Conservation (phyloP, 2,329 filamentous ascomycete species). For the Colletotrichum karsti region DNA sequence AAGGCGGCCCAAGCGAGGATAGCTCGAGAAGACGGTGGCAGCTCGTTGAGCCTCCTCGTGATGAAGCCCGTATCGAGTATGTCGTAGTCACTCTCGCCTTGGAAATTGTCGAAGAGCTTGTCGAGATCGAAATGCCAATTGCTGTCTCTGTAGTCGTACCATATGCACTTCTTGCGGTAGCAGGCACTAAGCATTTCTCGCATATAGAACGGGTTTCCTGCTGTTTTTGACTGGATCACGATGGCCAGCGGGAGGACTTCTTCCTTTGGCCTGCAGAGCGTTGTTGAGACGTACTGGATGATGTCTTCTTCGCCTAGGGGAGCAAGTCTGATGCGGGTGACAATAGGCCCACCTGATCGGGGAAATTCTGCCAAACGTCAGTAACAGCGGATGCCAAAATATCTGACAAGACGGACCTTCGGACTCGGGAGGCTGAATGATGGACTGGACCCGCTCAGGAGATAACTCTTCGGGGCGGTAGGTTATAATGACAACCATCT, state of each 20-base stretch:
- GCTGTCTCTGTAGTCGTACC: slow-evolving; percentile 86
- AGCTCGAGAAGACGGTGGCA: slow-evolving; percentile 77
- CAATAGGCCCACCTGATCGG: slow-evolving; percentile 57
- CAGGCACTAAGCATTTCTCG: slow-evolving; percentile 90
- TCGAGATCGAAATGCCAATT: slow-evolving; percentile 89
- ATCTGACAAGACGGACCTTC: slow-evolving; percentile 52
- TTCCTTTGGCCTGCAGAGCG: slow-evolving; percentile 77
- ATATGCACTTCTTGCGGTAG: slow-evolving; percentile 86
- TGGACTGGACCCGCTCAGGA: slow-evolving; percentile 60
- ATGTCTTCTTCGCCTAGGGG: slow-evolving; percentile 84
- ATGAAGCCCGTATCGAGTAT: slow-evolving; percentile 87
- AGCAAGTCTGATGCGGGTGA: slow-evolving; percentile 76
- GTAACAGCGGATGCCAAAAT: slow-evolving; percentile 19
- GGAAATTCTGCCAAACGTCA: slow-evolving; percentile 47
- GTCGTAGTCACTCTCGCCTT: slow-evolving; percentile 79
- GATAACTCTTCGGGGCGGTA: slow-evolving; percentile 74
- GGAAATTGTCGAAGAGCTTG: slow-evolving; percentile 85
- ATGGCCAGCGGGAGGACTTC: slow-evolving; percentile 81
- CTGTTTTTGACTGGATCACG: slow-evolving; percentile 88
- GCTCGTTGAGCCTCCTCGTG: slow-evolving; percentile 77
- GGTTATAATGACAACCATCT: slow-evolving; percentile 84
- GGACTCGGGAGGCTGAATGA: slow-evolving; percentile 62
- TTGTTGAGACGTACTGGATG: slow-evolving; percentile 81
- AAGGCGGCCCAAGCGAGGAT: slow-evolving; percentile 89
- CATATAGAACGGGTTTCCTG: slow-evolving; percentile 90